Evolutionary conservation across 2,329 filamentous ascomycete species (phyloP).

Genomic region (Nothopassalora personata): DNA sequence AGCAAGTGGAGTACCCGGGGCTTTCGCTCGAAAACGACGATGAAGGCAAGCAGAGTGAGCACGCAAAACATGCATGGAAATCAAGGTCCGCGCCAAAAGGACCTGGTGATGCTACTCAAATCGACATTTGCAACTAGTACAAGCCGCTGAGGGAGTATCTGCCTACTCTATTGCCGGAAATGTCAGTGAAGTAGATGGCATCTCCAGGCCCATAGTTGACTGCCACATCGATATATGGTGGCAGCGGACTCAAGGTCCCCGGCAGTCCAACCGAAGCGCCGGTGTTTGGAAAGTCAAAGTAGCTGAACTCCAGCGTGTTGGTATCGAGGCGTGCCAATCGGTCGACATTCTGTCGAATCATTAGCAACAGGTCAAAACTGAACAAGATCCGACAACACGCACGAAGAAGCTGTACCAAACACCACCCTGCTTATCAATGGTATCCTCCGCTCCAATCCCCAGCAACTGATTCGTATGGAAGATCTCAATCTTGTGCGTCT

Average conservation of each 20-base stretch:
- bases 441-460: constrained; percentile 14
- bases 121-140: not conserved
- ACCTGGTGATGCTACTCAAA: no score
- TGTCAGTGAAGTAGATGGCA: constrained; percentile 9
- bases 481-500: constrained; percentile 17
- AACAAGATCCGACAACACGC: constrained; percentile 10
- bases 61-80: no score
- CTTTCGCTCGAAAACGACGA: constrained; percentile 6
- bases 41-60: no score
- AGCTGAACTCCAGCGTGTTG: constrained; percentile 6
- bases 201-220: constrained; percentile 14
- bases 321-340: constrained; percentile 4
- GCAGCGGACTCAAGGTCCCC: constrained; percentile 6
- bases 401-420: constrained; percentile 20
- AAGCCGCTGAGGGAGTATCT: constrained; percentile 1
- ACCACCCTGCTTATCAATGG: constrained; percentile 16
- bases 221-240: constrained; percentile 16
- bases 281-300: constrained; percentile 10
- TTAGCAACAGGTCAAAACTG: not conserved
- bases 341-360: not conserved
- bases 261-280: not conserved
- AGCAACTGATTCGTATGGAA: constrained; percentile 14
- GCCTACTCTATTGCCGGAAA: constrained; percentile 2
- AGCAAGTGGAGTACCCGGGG: constrained; percentile 21
- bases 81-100: no score